Evolutionary conservation across 345 rosid species (phyloP).

Genomic region (Syzygium aromaticum): DNA sequence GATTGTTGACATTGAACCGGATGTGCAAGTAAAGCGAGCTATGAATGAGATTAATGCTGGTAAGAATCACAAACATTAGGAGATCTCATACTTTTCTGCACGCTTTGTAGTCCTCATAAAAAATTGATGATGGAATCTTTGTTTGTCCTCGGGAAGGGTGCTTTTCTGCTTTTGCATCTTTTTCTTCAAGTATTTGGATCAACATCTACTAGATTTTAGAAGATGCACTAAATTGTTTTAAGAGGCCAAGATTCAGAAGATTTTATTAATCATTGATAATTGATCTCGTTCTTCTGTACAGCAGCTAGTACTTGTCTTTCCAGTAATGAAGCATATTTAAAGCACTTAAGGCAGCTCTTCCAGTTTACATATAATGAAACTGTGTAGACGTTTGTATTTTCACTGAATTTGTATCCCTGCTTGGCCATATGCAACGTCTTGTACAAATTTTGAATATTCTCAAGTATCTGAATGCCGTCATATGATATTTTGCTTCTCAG

Average conservation of each 20-base stretch:
- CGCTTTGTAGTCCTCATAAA: not conserved
- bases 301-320: not conserved
- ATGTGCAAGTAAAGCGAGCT: constrained; percentile 17
- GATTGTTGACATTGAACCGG: constrained; percentile 17
- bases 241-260: not conserved
- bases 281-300: not conserved
- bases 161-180: not conserved
- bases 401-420: not conserved
- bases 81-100: not conserved
- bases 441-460: not conserved
- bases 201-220: not conserved
- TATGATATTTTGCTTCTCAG: not conserved
- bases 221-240: not conserved
- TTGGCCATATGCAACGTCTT: not conserved
- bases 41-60: constrained; percentile 24
- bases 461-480: not conserved
- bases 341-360: not conserved
- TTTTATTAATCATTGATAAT: not conserved
- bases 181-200: not conserved
- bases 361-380: not conserved
- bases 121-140: not conserved
- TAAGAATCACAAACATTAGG: not conserved
- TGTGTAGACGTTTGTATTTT: not conserved
- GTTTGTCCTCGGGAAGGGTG: not conserved
- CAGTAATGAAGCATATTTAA: not conserved